These are phyloP conservation scores for Candida stauntonica DNA, from an alignment of 805 yeast genomes.

Conservation along the genomic window DNA sequence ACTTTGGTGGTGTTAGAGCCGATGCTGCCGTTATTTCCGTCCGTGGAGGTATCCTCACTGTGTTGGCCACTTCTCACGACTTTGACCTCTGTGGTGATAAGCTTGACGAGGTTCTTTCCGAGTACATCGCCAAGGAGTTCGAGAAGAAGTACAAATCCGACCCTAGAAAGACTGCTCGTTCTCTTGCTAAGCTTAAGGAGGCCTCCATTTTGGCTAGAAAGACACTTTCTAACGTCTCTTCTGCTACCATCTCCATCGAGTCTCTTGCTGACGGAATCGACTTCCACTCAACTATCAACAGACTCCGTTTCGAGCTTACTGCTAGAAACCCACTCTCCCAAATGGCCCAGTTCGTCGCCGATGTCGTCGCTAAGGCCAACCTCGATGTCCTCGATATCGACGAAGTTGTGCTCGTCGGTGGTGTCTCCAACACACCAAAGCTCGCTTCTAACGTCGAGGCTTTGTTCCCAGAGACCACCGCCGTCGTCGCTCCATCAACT, in stretches of 20 bases:
- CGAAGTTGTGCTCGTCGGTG: slow-evolving; percentile 91
- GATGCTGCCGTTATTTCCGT: slow-evolving; percentile 93
- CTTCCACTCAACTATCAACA: slow-evolving; percentile 88
- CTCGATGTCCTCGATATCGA: slow-evolving; percentile 82
- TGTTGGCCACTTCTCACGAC: slow-evolving; percentile 81
- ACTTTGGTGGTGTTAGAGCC: slow-evolving; percentile 93
- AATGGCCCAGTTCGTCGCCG: slow-evolving; percentile 72
- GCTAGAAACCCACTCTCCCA: slow-evolving; percentile 73
- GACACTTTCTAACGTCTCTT: slow-evolving; percentile 84
- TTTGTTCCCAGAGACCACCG: slow-evolving; percentile 77
- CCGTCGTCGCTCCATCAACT: slow-evolving; percentile 67
- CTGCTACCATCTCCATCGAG: slow-evolving; percentile 90
- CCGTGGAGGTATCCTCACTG: slow-evolving; percentile 90
- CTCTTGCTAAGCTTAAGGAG: slow-evolving; percentile 81
- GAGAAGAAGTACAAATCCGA: slow-evolving; percentile 80
- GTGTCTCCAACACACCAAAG: slow-evolving; percentile 89
- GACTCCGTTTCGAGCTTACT: slow-evolving; percentile 87
- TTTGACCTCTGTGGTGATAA: slow-evolving; percentile 81
- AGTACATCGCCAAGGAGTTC: slow-evolving; percentile 88
- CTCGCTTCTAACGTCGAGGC: slow-evolving; percentile 68
- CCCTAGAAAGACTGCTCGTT: slow-evolving; percentile 77
- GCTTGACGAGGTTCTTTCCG: slow-evolving; percentile 75
- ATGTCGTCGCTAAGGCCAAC: slow-evolving; percentile 74
- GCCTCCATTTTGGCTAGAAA: slow-evolving; percentile 83
- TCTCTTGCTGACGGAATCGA: slow-evolving; percentile 92